Conservation (phyloP, 768 basidiomycete genomes). For the Xerocomellus intermedius region DNA sequence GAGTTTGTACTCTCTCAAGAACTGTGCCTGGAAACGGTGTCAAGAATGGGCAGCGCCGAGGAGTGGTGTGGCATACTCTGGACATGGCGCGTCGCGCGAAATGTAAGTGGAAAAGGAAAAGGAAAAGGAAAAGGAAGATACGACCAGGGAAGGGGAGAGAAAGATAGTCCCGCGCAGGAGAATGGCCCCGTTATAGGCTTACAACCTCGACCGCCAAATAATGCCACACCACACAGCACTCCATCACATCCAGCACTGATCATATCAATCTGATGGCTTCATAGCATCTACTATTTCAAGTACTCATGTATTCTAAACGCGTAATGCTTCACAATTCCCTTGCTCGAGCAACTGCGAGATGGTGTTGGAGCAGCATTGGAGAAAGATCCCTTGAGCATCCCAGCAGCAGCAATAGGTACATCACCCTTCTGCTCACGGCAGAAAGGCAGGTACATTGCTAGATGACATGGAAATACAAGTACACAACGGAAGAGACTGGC, state of each 20-base stretch:
- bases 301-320: neutral
- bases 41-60: neutral
- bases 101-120: neutral
- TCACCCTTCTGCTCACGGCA: too few species aligned
- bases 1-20: slow-evolving; percentile 96
- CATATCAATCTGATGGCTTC: too few species aligned
- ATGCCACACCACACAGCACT: slow-evolving; percentile 17
- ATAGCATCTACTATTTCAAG: too few species aligned
- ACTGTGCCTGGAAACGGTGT: slow-evolving; percentile 59
- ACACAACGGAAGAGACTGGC: too few species aligned
- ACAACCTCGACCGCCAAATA: slow-evolving; percentile 24
- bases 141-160: too few species aligned
- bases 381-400: too few species aligned
- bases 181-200: slow-evolving; percentile 14
- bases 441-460: too few species aligned
- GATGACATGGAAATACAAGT: too few species aligned
- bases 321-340: neutral
- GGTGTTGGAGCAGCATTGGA: too few species aligned
- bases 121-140: too few species aligned
- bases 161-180: slow-evolving; percentile 1
- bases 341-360: neutral
- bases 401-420: too few species aligned
- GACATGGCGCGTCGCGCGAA: slow-evolving; percentile 25
- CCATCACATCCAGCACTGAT: neutral
- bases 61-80: slow-evolving; percentile 21